phyloP scores from a whole-genome alignment of 208 protist species.

The Trypanosoma boissoni region DNA sequence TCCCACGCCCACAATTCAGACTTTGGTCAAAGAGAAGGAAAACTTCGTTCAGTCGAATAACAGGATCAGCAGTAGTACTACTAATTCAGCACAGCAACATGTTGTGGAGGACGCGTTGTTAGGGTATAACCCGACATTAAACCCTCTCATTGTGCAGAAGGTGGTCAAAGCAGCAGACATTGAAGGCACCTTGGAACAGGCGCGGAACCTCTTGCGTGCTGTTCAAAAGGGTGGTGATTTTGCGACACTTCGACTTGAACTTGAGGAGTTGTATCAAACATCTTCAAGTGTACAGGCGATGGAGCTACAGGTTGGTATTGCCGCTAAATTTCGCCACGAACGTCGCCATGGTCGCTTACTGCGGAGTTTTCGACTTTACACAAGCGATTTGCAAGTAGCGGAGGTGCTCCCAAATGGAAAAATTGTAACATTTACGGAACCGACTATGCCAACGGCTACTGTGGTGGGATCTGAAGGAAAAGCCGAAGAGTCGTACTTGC shows the following conservation, averaged over 20 bases:
- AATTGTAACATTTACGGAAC: constrained; percentile 60
- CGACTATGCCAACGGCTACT: constrained; percentile 30
- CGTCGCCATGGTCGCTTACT: constrained; percentile 8
- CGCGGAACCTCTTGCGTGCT: constrained; percentile 26
- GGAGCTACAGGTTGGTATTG: constrained; percentile 36
- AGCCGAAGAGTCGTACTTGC: constrained; percentile 27
- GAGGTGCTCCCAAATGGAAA: constrained; percentile 64
- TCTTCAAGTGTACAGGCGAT: constrained; percentile 11
- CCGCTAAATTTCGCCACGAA: constrained; percentile 21
- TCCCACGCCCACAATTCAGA: neutral
- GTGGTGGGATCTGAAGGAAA: neutral
- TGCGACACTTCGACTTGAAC: neutral
- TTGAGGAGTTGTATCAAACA: neutral
- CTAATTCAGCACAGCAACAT: neutral
- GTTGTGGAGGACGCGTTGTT: neutral
- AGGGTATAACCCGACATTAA: constrained; percentile 43
- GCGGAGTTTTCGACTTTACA: constrained; percentile 22
- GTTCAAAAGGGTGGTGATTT: constrained; percentile 29
- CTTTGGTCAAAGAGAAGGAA: neutral
- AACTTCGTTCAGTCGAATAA: too few species aligned
- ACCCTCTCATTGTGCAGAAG: constrained; percentile 29
- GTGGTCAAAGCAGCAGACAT: constrained; percentile 31
- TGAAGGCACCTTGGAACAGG: constrained; percentile 25
- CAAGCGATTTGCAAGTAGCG: constrained; percentile 62
- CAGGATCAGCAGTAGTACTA: too few species aligned